Percentiles rank a stretch among this genome's conserved stretches.
Conservation (phyloP, 192 early-diverging fungal genomes). For the Glomus cerebriforme region DNA sequence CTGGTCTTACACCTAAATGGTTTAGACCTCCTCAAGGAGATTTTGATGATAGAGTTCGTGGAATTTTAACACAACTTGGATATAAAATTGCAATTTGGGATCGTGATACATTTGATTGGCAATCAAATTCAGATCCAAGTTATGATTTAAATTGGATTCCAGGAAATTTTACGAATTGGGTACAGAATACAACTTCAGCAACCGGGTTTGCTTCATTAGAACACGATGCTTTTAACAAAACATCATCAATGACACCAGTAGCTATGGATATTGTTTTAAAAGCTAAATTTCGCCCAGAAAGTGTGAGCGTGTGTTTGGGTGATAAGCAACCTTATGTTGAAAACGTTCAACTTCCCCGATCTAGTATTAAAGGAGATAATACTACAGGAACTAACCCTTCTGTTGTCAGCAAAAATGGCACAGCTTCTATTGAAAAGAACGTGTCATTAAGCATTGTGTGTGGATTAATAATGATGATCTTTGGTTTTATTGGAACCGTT, state of each 20-base stretch:
- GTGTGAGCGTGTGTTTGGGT: constrained; percentile 31
- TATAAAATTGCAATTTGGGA: constrained; percentile 41
- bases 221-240: constrained; percentile 42
- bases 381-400: no score
- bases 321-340: constrained; percentile 37
- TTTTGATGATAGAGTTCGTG: constrained; percentile 70
- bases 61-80: constrained; percentile 59
- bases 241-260: constrained; percentile 38
- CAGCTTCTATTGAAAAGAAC: no score
- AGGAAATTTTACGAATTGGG: constrained; percentile 14
- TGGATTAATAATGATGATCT: no score
- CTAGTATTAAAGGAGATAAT: no score
- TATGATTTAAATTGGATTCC: constrained; percentile 7
- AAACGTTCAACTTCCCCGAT: neutral
- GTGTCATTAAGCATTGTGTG: no score
- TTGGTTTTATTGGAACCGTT: no score
- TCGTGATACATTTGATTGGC: constrained; percentile 30
- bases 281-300: constrained; percentile 13
- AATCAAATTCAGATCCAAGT: neutral
- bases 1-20: constrained; percentile 50
- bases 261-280: constrained; percentile 33
- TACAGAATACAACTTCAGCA: constrained; percentile 24
- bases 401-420: no score
- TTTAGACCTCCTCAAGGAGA: constrained; percentile 64
- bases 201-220: constrained; percentile 44